Percentiles rank a stretch among this genome's conserved stretches.
phyloP scores from a whole-genome alignment of 371 early-diverging fungal genomes.

The Actinomortierella ambigua region DNA sequence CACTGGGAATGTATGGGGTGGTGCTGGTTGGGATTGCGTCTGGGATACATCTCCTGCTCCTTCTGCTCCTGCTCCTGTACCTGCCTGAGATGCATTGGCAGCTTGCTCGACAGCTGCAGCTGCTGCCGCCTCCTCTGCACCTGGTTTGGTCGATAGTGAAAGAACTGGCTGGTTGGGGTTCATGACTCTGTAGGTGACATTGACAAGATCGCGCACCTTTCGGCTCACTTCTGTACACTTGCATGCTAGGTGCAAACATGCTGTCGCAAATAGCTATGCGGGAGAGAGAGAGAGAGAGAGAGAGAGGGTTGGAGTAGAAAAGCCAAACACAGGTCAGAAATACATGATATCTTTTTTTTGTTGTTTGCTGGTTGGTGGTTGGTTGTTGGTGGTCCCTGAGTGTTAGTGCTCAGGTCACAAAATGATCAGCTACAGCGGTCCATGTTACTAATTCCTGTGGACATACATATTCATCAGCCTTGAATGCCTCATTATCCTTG shows the following conservation, averaged over 20 bases:
- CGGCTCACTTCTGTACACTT: conserved; percentile 46
- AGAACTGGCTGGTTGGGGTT: conserved; percentile 41
- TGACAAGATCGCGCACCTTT: conserved; percentile 44
- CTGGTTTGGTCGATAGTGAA: conserved; percentile 32
- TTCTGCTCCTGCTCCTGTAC: neutral
- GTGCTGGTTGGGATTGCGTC: conserved; percentile 14
- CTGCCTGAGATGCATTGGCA: conserved; percentile 1
- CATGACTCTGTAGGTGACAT: conserved; percentile 45
- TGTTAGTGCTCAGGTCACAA: no score
- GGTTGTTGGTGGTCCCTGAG: no score
- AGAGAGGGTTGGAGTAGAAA: neutral
- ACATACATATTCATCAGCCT: conserved; percentile 45
- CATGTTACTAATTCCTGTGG: neutral
- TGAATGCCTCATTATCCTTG: conserved; percentile 37
- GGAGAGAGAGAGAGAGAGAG: neutral
- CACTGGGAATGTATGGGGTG: neutral
- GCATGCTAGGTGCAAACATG: conserved; percentile 39
- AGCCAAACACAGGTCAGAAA: neutral
- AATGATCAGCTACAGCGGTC: no score
- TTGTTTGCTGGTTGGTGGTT: no score
- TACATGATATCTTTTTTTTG: no score
- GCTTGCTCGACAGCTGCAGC: neutral
- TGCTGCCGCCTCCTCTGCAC: conserved; percentile 4
- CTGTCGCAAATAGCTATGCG: conserved; percentile 38
- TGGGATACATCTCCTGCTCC: conserved; percentile 6